Evolutionary conservation across 345 rosid species (phyloP), one percentile per base, ranked within the genome.

Genomic region (Turnera subulata): DNA sequence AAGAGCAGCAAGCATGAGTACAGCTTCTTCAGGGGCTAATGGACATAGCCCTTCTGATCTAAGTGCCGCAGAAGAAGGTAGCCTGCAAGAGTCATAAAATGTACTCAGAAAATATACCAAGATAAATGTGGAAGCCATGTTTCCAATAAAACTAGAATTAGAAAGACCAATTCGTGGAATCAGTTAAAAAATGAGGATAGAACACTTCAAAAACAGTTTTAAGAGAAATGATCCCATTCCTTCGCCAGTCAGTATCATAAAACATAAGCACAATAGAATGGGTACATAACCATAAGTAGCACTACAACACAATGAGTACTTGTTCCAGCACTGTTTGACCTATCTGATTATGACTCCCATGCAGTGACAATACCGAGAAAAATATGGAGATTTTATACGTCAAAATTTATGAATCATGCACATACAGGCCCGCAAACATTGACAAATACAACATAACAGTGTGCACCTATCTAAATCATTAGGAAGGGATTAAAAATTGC

Each of bases 1-100:
- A 15, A 93, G 96, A 65, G 92, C 99, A 1, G 87, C 89, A 50
- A 93, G 95, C 92, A 88, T 85, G 33, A 90, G 97, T 47, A 85
- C 80, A 0, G 96, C 83, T 78, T 90, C 99, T 80, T 93, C 97
- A 6, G 99, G 99, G 29, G 95, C 75, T 64, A 93, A 74, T 1
- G 99, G 97, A 43, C 96, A 93, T 54, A 93, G 68, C 46, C 99
- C 99, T 77, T 89, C 97, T 11, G 76, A 69, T 58, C 96, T 81
- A 58, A 93, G 74, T 38, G 61, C 80, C 11, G 78, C 77, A 8
- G 96, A 84, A 52, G 89, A 84, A 2, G 97, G 99, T 33, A 85
- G 68, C 74, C 97, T 93, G 74, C 67, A 69, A 44, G 47, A 13
- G 50, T 39, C 24, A 60, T 49, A 35, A 50, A 52, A 46, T 50